Base-by-base conservation (phyloP, 768 basidiomycete genomes). In the Hypholoma fasciculare region DNA sequence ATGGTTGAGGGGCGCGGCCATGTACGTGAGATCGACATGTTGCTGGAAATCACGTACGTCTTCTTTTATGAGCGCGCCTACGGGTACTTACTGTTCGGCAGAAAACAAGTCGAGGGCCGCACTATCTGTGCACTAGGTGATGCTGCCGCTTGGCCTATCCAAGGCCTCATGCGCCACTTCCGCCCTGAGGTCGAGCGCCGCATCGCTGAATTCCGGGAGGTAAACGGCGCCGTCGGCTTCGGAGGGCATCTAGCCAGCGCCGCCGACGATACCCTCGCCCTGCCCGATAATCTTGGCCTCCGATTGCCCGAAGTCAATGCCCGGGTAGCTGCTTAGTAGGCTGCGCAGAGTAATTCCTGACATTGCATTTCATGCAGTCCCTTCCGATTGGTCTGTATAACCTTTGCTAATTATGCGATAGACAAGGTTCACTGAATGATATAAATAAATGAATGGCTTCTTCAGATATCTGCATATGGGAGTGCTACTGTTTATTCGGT, bases 81-180 rank as follows among this genome's bases (percentile, higher is more conserved):
- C 37, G 9, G 30, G 11, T 64, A 26, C 40, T 56, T 43, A 54
- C 42, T 4, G 23, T 49, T 34, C 58, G 65, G 23, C 67, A 94
- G 92, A 2, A 97, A 96, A 85, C 94, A 97, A 86, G 81, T 98
- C 19, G 95, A 96, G 74, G 95, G 95, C 12, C 90, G 94, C 61
- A 98, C 96, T 13, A 98, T 98, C 65, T 98, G 96, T 62, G 96
- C 96, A 8, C 81, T 97, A 27, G 96, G 96, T 9, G 96, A 98
- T 61, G 96, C 96, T 9, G 96, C 96, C 16, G 96, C 96, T 4
- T 98, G 96, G 96, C 96, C 96, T 7, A 96, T 98, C 61, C 96
- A 98, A 71, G 96, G 95, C 51, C 85, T 98, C 59, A 94, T 98
- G 90, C 88, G 93, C 58, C 92, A 97, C 74, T 98, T 97, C 89